Conservation (phyloP, 352 stramenopile species). For the Phytophthora melonis region DNA sequence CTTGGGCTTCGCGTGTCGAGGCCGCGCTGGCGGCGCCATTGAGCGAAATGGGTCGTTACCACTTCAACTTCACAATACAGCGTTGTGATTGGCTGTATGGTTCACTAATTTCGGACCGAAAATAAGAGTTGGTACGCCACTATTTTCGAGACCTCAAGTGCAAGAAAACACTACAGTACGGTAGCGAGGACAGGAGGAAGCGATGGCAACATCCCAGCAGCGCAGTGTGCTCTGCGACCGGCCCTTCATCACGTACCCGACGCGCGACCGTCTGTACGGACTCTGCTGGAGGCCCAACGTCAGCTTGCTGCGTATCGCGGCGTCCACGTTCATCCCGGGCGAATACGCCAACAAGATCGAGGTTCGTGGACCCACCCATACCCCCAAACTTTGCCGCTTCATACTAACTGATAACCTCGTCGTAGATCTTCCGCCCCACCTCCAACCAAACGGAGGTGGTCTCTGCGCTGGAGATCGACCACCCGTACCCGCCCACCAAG, state of each 20-base stretch:
- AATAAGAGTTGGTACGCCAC: not conserved
- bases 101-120: not conserved
- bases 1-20: constrained; percentile 14
- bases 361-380: constrained; percentile 37
- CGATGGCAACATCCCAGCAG: constrained; percentile 33
- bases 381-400: not conserved
- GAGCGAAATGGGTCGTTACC: constrained; percentile 5
- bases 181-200: not conserved
- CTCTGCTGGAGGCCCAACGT: constrained; percentile 78
- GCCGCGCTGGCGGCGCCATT: constrained; percentile 2
- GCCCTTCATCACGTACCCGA: constrained; percentile 77
- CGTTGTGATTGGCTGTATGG: constrained; percentile 18
- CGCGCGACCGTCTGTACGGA: constrained; percentile 74
- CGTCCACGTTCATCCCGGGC: constrained; percentile 82
- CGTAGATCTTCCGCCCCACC: constrained; percentile 73
- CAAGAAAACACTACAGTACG: not conserved
- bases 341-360: constrained; percentile 92
- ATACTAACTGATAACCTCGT: constrained; percentile 9
- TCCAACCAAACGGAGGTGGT: constrained; percentile 62
- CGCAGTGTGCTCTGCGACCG: constrained; percentile 47
- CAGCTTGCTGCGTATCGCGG: constrained; percentile 70
- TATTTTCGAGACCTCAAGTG: constrained; percentile 10
- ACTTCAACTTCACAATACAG: constrained; percentile 20
- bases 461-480: constrained; percentile 78
- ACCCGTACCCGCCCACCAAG: constrained; percentile 89